A percentile compares a stretch with the other conserved stretches of the same genome.
These are phyloP conservation scores for Lipomyces chichibuensis DNA, from an alignment of 805 yeast species.

Conservation along the genomic window DNA sequence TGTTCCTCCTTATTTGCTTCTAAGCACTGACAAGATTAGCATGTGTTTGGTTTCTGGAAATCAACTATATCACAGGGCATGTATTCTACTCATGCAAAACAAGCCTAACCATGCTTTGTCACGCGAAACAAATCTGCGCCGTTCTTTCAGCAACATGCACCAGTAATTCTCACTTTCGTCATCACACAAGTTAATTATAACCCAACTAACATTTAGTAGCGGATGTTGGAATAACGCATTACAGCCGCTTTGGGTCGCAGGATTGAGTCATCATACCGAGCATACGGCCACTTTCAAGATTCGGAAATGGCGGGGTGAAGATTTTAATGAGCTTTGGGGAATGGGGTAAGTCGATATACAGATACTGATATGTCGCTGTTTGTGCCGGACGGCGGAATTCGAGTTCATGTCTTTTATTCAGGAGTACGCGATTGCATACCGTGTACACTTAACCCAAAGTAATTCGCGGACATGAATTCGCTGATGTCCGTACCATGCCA, in stretches of 20 bases:
- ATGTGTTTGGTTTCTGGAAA: slow-evolving; percentile 42
- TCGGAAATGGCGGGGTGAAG: slow-evolving; percentile 22
- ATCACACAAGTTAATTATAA: background rate
- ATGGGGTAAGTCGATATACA: background rate
- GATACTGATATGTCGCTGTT: background rate
- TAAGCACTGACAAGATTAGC: background rate
- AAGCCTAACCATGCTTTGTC: slow-evolving; percentile 51
- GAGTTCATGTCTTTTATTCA: too few relatives aligned
- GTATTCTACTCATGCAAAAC: slow-evolving; percentile 48
- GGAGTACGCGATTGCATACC: background rate
- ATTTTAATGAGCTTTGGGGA: slow-evolving; percentile 27
- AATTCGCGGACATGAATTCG: background rate
- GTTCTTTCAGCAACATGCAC: slow-evolving; percentile 44
- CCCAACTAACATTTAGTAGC: slow-evolving; percentile 4
- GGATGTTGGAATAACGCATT: slow-evolving; percentile 43
- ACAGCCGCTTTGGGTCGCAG: slow-evolving; percentile 43
- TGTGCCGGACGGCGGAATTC: background rate
- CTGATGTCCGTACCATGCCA: background rate
- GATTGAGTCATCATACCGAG: slow-evolving; percentile 42
- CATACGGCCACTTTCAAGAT: slow-evolving; percentile 32
- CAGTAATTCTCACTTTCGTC: slow-evolving; percentile 22
- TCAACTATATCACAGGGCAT: slow-evolving; percentile 49
- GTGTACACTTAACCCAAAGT: too few relatives aligned
- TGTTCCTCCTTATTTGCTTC: background rate
- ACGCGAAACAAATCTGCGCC: slow-evolving; percentile 49